Evolutionary conservation across 208 protist genomes (phyloP).

Genomic region (Naegleria lovaniensis): DNA sequence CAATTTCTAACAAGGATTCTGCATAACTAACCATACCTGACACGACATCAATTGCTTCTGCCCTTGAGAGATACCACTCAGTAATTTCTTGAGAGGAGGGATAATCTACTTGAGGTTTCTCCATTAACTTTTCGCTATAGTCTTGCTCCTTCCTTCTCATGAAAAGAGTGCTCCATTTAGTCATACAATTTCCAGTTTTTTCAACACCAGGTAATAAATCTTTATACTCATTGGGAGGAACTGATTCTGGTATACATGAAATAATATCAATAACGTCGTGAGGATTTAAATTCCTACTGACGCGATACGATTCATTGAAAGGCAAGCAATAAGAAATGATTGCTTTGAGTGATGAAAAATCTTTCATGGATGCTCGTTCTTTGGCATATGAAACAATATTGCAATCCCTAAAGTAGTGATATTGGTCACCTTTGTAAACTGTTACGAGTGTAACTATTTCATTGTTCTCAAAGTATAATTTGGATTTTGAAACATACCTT

Average conservation of each 20-base stretch:
- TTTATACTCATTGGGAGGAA: not conserved
- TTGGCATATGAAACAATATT: not conserved
- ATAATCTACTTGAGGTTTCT: not conserved
- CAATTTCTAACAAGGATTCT: not conserved
- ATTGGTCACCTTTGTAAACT: not conserved
- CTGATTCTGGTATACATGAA: not conserved
- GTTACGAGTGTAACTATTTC: too few species aligned
- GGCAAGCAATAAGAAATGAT: not conserved
- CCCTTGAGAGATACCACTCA: not conserved
- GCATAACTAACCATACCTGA: not conserved
- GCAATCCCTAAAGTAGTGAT: not conserved
- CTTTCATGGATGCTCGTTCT: not conserved
- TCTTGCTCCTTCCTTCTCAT: not conserved
- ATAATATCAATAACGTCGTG: not conserved
- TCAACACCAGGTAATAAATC: not conserved
- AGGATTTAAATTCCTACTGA: not conserved
- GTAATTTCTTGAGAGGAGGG: not conserved
- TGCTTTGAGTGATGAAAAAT: not conserved
- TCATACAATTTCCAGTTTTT: not conserved
- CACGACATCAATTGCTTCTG: not conserved
- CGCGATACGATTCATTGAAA: not conserved
- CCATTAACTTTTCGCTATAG: not conserved
- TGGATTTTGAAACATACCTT: not conserved
- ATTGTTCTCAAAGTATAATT: too few species aligned
- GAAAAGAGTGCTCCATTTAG: not conserved